Conservation (phyloP, 2,329 filamentous ascomycete genomes). For the Exophiala alcalophila region DNA sequence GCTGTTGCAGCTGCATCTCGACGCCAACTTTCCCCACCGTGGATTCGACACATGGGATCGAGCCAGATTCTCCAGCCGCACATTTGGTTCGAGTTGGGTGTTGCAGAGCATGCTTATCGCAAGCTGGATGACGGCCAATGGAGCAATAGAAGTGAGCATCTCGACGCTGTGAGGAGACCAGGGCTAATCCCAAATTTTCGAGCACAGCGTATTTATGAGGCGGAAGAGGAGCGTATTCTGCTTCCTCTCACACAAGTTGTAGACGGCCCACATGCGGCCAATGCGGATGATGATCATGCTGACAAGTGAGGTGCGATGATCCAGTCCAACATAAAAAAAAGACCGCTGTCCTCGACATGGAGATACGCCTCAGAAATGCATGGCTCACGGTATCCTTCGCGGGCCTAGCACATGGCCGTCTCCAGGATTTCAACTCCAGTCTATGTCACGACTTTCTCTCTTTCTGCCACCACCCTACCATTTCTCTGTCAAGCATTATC, state of each 20-base stretch:
- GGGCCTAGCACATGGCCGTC: too few species aligned
- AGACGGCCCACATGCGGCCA: background rate
- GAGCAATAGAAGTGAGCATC: conserved; percentile 24
- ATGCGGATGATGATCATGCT: background rate
- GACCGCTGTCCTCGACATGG: too few species aligned
- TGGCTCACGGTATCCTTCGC: too few species aligned
- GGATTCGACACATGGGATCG: conserved; percentile 24
- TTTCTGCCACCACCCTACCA: too few species aligned
- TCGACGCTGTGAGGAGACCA: background rate
- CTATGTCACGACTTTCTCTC: too few species aligned
- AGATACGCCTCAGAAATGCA: too few species aligned
- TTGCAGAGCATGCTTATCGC: conserved; percentile 27
- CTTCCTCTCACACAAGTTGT: conserved; percentile 7
- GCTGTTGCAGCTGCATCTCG: conserved; percentile 27
- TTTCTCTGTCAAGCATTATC: too few species aligned
- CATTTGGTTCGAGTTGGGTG: conserved; percentile 22
- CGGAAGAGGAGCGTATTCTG: conserved; percentile 24
- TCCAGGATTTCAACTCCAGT: too few species aligned
- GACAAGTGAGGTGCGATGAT: background rate
- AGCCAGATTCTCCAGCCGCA: conserved; percentile 11
- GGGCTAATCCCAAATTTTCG: background rate
- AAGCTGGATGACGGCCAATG: conserved; percentile 27
- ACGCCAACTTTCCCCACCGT: conserved; percentile 26
- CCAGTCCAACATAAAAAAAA: too few species aligned
- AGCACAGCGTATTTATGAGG: conserved; percentile 17